Conservation (phyloP, 441 rosid genomes). For the Arabidopsis hybrid region DNA sequence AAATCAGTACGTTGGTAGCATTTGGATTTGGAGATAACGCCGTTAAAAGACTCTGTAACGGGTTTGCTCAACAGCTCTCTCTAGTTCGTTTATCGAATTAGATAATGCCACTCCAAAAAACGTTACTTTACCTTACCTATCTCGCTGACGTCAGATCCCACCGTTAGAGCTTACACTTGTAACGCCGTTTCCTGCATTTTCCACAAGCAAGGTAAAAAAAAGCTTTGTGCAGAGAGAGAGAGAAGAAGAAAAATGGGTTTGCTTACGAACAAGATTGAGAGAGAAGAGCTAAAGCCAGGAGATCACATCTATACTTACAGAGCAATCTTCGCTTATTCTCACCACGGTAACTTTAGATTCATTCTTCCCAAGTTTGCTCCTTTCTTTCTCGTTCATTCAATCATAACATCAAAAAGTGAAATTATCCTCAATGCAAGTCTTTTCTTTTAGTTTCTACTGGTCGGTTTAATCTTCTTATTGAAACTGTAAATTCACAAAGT, state of each 20-base stretch:
- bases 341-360: slow-evolving; percentile 65
- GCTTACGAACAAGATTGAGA: slow-evolving; percentile 80
- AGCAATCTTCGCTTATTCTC: slow-evolving; percentile 93
- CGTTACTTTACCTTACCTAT: slow-evolving; percentile 18
- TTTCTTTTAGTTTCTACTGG: slow-evolving; percentile 1
- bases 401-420: no score
- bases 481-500: slow-evolving; percentile 4
- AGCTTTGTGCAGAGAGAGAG: slow-evolving; percentile 31
- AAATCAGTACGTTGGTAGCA: slow-evolving; percentile 18
- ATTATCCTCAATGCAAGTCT: not conserved
- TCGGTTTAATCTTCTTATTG: not conserved
- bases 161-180: slow-evolving; percentile 40
- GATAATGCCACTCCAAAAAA: not conserved
- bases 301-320: slow-evolving; percentile 98
- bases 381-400: not conserved
- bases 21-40: slow-evolving; percentile 35
- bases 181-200: slow-evolving; percentile 38
- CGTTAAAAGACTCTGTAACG: slow-evolving; percentile 40
- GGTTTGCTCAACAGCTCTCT: slow-evolving; percentile 38
- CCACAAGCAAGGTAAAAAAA: slow-evolving; percentile 8
- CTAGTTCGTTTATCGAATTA: slow-evolving; percentile 19
- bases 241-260: slow-evolving; percentile 67
- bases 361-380: slow-evolving; percentile 1
- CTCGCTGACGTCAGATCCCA: slow-evolving; percentile 38
- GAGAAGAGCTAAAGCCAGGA: slow-evolving; percentile 77